Percentiles rank a stretch among this genome's conserved stretches.
phyloP scores from a whole-genome alignment of 352 stramenopile genomes.

The Phytopythium kandeliae region DNA sequence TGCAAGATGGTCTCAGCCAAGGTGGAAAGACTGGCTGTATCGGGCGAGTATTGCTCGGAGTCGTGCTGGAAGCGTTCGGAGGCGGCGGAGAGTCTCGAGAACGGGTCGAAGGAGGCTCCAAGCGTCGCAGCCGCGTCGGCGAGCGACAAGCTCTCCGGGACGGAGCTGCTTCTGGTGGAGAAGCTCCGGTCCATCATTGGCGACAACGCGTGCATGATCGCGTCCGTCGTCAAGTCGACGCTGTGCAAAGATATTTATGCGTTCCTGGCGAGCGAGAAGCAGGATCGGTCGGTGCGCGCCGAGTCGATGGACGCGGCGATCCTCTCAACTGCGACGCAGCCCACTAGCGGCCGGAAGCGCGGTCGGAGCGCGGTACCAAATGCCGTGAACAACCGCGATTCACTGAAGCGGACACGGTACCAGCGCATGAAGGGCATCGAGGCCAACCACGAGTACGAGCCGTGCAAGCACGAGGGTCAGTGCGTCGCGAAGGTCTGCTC shows the following conservation, averaged over 20 bases:
- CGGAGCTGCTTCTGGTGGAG: conserved; percentile 47
- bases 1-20: conserved; percentile 28
- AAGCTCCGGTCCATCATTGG: conserved; percentile 51
- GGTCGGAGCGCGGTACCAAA: conserved; percentile 18
- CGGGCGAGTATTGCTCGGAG: conserved; percentile 25
- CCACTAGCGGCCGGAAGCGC: conserved; percentile 40
- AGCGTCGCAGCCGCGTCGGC: not conserved
- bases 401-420: conserved; percentile 58
- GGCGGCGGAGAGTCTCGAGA: not conserved
- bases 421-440: conserved; percentile 56
- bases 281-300: conserved; percentile 13
- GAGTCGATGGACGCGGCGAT: conserved; percentile 23
- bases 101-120: not conserved
- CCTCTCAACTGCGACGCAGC: conserved; percentile 34
- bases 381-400: conserved; percentile 57
- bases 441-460: conserved; percentile 70
- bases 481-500: conserved; percentile 52
- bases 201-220: conserved; percentile 66
- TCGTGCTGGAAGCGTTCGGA: conserved; percentile 32
- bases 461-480: conserved; percentile 68
- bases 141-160: conserved; percentile 17
- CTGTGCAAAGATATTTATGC: conserved; percentile 47
- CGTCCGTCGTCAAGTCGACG: conserved; percentile 46
- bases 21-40: conserved; percentile 32
- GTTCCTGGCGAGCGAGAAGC: conserved; percentile 41